Evolutionary conservation across 306 rosid species (phyloP).

Genomic region (Rubus idaeus): DNA sequence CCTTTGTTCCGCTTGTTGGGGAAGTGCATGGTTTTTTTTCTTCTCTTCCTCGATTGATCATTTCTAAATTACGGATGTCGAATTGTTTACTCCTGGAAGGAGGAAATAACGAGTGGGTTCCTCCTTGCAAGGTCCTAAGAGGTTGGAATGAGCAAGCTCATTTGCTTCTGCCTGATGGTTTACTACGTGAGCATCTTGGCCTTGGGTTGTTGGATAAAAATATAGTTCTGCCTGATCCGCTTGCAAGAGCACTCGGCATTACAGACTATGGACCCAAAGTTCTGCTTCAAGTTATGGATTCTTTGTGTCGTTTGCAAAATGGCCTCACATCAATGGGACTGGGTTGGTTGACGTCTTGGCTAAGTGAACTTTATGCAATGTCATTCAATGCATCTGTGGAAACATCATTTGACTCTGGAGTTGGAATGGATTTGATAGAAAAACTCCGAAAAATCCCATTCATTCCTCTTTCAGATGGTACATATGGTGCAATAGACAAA

Average conservation of each 20-base stretch:
- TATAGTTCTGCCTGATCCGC: constrained; percentile 55
- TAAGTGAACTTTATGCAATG: constrained; percentile 52
- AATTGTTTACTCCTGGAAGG: constrained; percentile 85
- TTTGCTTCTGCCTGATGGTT: constrained; percentile 57
- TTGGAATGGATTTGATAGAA: constrained; percentile 43
- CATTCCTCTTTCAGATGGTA: constrained; percentile 91
- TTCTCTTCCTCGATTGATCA: constrained; percentile 78
- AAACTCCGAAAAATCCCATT: constrained; percentile 53
- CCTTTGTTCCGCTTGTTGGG: constrained; percentile 87
- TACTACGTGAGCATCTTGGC: constrained; percentile 74
- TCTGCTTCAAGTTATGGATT: constrained; percentile 58
- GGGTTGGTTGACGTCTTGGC: constrained; percentile 76
- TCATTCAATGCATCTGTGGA: constrained; percentile 47
- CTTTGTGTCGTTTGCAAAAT: constrained; percentile 46
- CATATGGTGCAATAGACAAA: constrained; percentile 62
- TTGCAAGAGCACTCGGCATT: constrained; percentile 78
- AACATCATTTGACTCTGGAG: constrained; percentile 38
- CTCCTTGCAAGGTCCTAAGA: constrained; percentile 85
- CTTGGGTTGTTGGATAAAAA: constrained; percentile 71
- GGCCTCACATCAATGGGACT: constrained; percentile 57
- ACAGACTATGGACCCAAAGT: constrained; percentile 76
- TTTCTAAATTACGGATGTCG: constrained; percentile 62
- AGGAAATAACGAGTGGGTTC: constrained; percentile 59
- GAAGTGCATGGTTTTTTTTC: constrained; percentile 97
- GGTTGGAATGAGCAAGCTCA: constrained; percentile 89